These are phyloP conservation scores for Lanmaoa pseudosensibilis DNA, from an alignment of 768 basidiomycete genomes.

Conservation along the genomic window DNA sequence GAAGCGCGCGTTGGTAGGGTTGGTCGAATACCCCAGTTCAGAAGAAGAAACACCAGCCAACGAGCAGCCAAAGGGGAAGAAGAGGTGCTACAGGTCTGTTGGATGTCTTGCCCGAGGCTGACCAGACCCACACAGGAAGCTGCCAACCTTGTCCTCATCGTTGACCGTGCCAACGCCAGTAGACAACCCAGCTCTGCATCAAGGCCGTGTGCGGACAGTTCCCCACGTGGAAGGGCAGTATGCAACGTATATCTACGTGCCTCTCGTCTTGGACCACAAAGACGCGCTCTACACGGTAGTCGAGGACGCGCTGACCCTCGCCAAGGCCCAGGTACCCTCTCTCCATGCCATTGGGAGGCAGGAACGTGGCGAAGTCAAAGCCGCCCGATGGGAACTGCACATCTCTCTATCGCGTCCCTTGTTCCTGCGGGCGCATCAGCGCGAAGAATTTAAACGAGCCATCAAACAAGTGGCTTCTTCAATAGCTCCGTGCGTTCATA, in stretches of 20 bases:
- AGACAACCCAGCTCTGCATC: conserved; percentile 79
- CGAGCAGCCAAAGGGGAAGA: conserved; percentile 35
- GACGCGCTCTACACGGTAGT: conserved; percentile 49
- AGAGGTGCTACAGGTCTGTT: conserved; percentile 35
- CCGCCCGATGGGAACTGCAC: conserved; percentile 55
- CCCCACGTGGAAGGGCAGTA: conserved; percentile 90
- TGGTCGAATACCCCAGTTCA: conserved; percentile 55
- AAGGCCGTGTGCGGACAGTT: conserved; percentile 72
- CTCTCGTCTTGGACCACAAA: conserved; percentile 46
- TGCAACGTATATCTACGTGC: conserved; percentile 75
- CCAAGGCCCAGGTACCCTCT: conserved; percentile 46
- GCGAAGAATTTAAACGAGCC: conserved; percentile 65
- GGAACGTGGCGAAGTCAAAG: background rate
- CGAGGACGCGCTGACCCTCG: conserved; percentile 42
- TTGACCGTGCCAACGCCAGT: conserved; percentile 49
- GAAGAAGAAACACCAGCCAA: conserved; percentile 37
- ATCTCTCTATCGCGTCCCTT: conserved; percentile 84
- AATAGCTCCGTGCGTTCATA: conserved; percentile 43
- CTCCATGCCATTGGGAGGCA: conserved; percentile 45
- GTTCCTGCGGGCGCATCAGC: conserved; percentile 77
- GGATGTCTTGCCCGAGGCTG: background rate
- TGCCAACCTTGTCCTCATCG: conserved; percentile 57
- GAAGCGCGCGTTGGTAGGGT: conserved; percentile 25
- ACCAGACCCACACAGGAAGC: conserved; percentile 44
- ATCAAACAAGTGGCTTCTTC: conserved; percentile 53